phyloP scores from a whole-genome alignment of 129 eudicot species.

The Deinandra increscens region DNA sequence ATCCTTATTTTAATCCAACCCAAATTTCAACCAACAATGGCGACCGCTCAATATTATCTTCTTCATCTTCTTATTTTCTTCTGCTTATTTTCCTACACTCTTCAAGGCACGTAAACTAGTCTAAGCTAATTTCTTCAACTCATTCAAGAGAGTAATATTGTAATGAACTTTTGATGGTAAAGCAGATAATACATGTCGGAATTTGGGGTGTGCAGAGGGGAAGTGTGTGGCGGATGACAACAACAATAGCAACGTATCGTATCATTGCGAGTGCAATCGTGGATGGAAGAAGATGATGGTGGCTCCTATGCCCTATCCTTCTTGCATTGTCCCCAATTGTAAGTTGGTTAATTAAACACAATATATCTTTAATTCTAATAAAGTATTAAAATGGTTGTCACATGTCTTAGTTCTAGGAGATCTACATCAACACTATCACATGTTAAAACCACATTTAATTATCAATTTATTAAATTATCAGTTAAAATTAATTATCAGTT shows the following conservation, averaged over 20 bases:
- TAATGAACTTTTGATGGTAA: background rate
- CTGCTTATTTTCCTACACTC: conserved; percentile 9
- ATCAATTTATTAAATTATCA: too few species aligned
- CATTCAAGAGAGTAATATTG: too few species aligned
- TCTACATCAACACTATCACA: too few species aligned
- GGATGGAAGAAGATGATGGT: conserved; percentile 36
- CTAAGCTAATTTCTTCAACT: background rate
- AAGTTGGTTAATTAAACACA: background rate
- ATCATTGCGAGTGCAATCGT: conserved; percentile 33
- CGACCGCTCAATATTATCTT: conserved; percentile 7
- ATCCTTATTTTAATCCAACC: background rate
- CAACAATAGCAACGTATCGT: background rate
- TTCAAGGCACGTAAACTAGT: conserved; percentile 14
- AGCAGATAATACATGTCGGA: conserved; percentile 25
- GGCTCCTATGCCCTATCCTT: conserved; percentile 32
- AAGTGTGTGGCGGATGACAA: conserved; percentile 15
- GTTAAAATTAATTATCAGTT: too few species aligned
- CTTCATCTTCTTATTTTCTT: conserved; percentile 14
- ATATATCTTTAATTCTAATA: too few species aligned
- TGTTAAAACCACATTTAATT: too few species aligned
- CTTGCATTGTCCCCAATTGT: conserved; percentile 40
- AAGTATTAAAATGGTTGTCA: too few species aligned
- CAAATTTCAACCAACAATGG: conserved; percentile 15
- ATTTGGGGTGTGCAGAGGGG: conserved; percentile 36
- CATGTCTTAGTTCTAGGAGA: too few species aligned